Percentiles rank a stretch among this genome's conserved stretches.
These are phyloP conservation scores for Raphanus raphanistrum DNA, from an alignment of 345 rosid species.

Conservation along the genomic window DNA sequence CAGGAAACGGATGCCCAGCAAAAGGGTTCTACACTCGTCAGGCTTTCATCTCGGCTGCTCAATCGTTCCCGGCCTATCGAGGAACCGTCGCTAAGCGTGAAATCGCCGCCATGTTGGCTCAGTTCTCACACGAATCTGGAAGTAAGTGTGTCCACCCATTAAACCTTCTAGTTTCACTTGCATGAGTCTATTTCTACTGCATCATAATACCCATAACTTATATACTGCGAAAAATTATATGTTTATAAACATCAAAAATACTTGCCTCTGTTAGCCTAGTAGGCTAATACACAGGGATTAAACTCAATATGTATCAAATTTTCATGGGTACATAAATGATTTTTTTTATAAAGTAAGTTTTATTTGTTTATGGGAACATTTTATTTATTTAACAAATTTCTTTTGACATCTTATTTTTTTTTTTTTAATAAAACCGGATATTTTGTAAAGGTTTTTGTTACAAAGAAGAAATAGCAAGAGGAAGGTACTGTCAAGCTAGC, in stretches of 20 bases:
- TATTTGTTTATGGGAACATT: not conserved
- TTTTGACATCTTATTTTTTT: not conserved
- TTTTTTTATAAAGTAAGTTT: not conserved
- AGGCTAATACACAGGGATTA: not conserved
- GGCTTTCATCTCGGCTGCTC: slow-evolving; percentile 38
- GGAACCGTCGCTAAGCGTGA: slow-evolving; percentile 52
- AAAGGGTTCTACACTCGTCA: slow-evolving; percentile 50
- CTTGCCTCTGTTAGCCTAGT: not conserved
- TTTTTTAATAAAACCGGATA: not conserved
- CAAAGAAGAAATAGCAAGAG: slow-evolving; percentile 43
- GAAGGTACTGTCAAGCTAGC: slow-evolving; percentile 33
- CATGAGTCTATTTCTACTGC: not conserved
- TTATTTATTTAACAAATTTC: not conserved
- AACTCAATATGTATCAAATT: not conserved
- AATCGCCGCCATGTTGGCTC: slow-evolving; percentile 57
- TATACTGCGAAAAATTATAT: not conserved
- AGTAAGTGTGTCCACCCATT: slow-evolving; percentile 43
- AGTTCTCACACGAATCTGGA: slow-evolving; percentile 52
- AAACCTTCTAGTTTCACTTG: not conserved
- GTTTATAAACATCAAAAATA: not conserved
- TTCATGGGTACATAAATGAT: not conserved
- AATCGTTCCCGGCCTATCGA: slow-evolving; percentile 33
- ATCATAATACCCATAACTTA: not conserved
- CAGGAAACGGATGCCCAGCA: slow-evolving; percentile 43
- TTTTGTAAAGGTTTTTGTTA: slow-evolving; percentile 40